Evolutionary conservation across 768 basidiomycete species (phyloP), one percentile per base, ranked within the genome.

Genomic region (Galerina sulciceps): DNA sequence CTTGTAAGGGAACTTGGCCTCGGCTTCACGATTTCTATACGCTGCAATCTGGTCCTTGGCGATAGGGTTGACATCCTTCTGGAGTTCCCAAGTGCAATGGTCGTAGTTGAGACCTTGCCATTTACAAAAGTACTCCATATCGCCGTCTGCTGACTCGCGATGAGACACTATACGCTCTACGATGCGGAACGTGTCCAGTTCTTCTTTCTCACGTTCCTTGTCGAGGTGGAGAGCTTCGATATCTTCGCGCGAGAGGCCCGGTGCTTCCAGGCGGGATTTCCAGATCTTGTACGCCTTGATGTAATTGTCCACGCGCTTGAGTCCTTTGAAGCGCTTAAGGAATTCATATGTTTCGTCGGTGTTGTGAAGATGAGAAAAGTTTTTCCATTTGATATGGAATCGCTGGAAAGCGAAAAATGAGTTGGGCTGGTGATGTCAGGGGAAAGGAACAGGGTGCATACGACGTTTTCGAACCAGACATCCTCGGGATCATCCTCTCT

Each of bases 331-430:
- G 22, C 91, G 86, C 74, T 96, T 98, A 58, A 99, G 79, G 74
- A 96, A 98, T 69, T 94, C 89, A 79, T 98, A 97, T 14, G 89
- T 89, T 75, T 99, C 97, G 71, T 99, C 96, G n/a, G 97, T 99
- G 70, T 99, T 98, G 79, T 99, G 97, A 14, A 99, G 82, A 72
- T 99, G 96, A 10, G 95, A 97, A 74, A 95, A 99, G 66, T 87
- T 88, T 75, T 99, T 98, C 97, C 97, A 99, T 75, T 99, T 99
- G 81, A 99, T 95, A 72, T 98, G 94, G 80, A 91, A 99, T 51
- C 95, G 94, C 95, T 97, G 42, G 4, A 69, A 3, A 64, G 59
- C 52, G 22, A 55, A 54, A 63, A 69, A 57, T 63, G 44, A 57
- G 35, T 6, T 46, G 22, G 10, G 13, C 26, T 38, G 11, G 49